Base-by-base conservation (phyloP, 129 eudicot genomes). In the Saposhnikovia divaricata region DNA sequence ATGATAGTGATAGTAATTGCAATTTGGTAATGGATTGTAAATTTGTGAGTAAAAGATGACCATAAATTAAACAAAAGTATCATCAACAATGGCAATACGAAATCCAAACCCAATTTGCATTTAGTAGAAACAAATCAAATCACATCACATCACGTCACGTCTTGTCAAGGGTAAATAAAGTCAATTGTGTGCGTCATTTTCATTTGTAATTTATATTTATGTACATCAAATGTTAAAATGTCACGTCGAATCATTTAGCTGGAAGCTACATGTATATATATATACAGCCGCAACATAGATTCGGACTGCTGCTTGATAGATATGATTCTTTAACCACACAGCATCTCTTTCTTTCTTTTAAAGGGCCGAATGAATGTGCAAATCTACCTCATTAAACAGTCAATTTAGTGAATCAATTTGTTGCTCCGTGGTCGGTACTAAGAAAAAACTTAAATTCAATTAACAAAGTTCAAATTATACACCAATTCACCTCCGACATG, bases 261-360 rank as follows among this genome's bases (percentile, higher is more conserved):
- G 9, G 69, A 10, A 61, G 69, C 69, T 61, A 61, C 31, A n/a
- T 61, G 69, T 61, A 61, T n/a, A 10, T 61, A 61, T n/a, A 10
- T n/a, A n/a, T 61, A 15, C 37, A 25, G 69, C 69, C 69, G 69
- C 69, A 61, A 61, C 69, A 61, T 61, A 61, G 69, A 61, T 61
- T 61, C 2, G 15, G 34, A n/a, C 37, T 9, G 69, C 69, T 61
- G 69, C 34, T 8, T 25, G 1, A 2, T 25, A 9, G 69, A 61
- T 61, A 10, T 61, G 69, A 61, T 61, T 61, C 34, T 61, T 61
- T 61, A 61, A 61, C 0, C 12, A 61, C 37, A n/a, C 69, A 25
- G 34, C 34, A 10, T n/a, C 34, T 61, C 15, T 59, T 59, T 61
- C 18, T 8, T 57, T 57, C 11, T 23, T 2, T 61, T 61, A 1